Base-by-base conservation (phyloP, 75 land plant genomes). In the Chamaecyparis obtusa region DNA sequence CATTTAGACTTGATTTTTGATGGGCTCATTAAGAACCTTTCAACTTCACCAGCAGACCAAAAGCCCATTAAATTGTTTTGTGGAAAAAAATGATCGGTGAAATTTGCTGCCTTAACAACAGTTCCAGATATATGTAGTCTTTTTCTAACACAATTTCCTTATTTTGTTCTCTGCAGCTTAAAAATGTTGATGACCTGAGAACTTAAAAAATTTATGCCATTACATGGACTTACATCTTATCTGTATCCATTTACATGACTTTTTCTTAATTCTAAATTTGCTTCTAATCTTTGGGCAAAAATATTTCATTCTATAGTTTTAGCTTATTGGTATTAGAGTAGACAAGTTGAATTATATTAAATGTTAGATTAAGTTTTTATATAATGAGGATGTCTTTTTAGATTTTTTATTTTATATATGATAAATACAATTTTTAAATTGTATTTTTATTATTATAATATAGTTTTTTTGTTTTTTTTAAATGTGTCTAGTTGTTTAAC, bases 391-490 rank as follows among this genome's bases (percentile, higher is more conserved):
- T 30, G 13, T 6, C 3, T 74, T 0, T 74, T 33, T 1, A 48
- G 49, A n/a, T 9, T 14, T 75, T 30, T 36, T 35, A 27, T 75
- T 30, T n/a, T 14, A 13, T 35, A 3, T 35, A 32, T 33, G 39
- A 36, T 14, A 75, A 35, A 75, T 16, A 75, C 3, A 16, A 14
- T 54, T 32, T 13, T 16, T 13, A 75, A 15, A 75, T 75, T 32
- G 4, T 0, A 10, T 49, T 86, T 9, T 35, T 86, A 27, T 86
- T 87, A 32, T 88, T 86, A 84, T 84, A 88, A 86, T 55, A 77
- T 0, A 85, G 21, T 30, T 10, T 35, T 17, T 55, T 13, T n/a
- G n/a, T n/a, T n/a, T n/a, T n/a, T n/a, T n/a, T n/a, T n/a, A n/a
- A n/a, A n/a, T n/a, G n/a, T n/a, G n/a, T n/a, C n/a, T n/a, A n/a